These are phyloP conservation scores for Ensete ventricosum DNA, from an alignment of 176 grass and related monocot species.

Conservation along the genomic window DNA sequence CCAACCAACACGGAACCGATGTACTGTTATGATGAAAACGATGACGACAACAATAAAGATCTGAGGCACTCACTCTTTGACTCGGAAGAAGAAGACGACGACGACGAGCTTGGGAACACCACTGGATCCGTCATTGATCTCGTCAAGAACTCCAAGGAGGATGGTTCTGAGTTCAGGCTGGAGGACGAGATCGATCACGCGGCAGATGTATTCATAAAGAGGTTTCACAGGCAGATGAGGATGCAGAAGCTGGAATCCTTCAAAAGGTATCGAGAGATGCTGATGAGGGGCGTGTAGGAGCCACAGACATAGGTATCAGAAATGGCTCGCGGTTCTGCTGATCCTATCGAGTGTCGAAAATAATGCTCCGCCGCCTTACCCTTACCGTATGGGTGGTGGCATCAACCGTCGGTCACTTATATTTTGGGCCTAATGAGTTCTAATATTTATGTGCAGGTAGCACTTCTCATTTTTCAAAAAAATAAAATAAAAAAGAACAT, in stretches of 20 bases:
- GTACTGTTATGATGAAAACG: conserved; percentile 5
- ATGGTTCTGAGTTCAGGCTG: conserved; percentile 52
- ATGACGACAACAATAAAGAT: conserved; percentile 22
- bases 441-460: background rate
- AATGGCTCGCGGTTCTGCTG: background rate
- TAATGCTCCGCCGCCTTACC: background rate
- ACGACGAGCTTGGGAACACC: conserved; percentile 36
- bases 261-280: conserved; percentile 85
- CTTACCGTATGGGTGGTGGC: background rate
- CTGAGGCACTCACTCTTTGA: conserved; percentile 55
- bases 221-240: conserved; percentile 77
- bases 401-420: background rate
- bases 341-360: background rate
- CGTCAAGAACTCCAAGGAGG: conserved; percentile 51
- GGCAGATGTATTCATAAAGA: conserved; percentile 80
- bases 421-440: background rate
- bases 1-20: background rate
- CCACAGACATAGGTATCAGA: background rate
- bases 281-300: conserved; percentile 39
- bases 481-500: background rate
- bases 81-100: conserved; percentile 25
- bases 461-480: background rate
- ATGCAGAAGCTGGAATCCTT: conserved; percentile 94
- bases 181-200: conserved; percentile 92
- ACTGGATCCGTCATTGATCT: conserved; percentile 62